Evolutionary conservation across 2,329 filamentous ascomycete genomes (phyloP), one percentile per base, ranked within the genome.

Genomic region (Penicillium sp.): DNA sequence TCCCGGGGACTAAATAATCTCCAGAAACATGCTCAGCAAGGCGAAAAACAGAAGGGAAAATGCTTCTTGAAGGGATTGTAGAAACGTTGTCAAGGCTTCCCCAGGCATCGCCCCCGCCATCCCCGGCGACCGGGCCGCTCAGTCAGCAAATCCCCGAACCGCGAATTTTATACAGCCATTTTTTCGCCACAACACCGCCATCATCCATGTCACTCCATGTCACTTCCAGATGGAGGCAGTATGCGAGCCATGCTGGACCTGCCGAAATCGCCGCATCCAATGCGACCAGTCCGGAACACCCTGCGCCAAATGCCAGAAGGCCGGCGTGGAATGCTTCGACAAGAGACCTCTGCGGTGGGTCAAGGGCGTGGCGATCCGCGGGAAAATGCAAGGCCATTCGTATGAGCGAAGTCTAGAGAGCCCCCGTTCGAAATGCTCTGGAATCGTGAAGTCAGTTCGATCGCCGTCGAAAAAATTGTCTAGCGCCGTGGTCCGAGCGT

Each of bases 271-370:
- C 37, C 67, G 62, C 42, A 62, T 70, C 36, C 64, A 68, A 53
- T 70, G 67, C 49, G 65, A 68, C 44, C 63, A 56, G 42, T 57
- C 63, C 4, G 45, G 55, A 12, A 41, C 46, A 1, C 67, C 67
- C 6, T 70, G 67, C 41, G 46, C 41, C 22, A 70, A 70, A 57
- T 70, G 67, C 39, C 40, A 59, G 31, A 69, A 64, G 33, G 61
- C 62, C 9, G 67, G 64, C 2, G 27, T 69, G 8, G 60, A 69
- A 57, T 70, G 67, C 38, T 56, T 61, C 28, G 61, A 66, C 29
- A 64, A 63, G 50, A 55, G 67, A 16, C 67, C 67, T 4, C 39
- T 68, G 3, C 52, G 65, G 56, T 70, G 67, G 67, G 67, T 69
- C 4, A 59, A 65, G 38, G 67, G 67, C 5, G 63, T 68, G n/a